Conservation (phyloP, 805 yeast genomes). For the Saturnispora halmiae region DNA sequence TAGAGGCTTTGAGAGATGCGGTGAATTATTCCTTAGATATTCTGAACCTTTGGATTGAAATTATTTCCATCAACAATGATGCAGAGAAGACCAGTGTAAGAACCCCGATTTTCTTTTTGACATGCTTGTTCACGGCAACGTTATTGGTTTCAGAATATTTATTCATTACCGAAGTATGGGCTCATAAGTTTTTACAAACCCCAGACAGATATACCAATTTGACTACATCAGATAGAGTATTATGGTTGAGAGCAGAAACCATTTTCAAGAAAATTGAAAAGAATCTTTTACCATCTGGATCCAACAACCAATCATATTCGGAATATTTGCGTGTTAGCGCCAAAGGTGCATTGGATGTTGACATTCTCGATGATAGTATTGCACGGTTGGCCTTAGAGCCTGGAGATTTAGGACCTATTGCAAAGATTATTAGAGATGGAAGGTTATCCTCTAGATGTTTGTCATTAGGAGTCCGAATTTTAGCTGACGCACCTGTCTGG, state of each 20-base stretch:
- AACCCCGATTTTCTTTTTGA: constrained; percentile 68
- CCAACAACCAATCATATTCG: constrained; percentile 44
- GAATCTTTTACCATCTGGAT: constrained; percentile 43
- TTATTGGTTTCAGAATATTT: constrained; percentile 57
- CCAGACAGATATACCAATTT: constrained; percentile 17
- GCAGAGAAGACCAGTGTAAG: constrained; percentile 59
- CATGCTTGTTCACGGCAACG: constrained; percentile 57
- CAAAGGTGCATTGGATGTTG: constrained; percentile 49
- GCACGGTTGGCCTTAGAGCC: constrained; percentile 41
- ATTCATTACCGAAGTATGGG: constrained; percentile 46
- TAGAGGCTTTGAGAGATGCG: constrained; percentile 58
- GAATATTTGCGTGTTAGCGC: constrained; percentile 52
- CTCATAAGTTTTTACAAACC: constrained; percentile 28
- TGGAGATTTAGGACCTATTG: constrained; percentile 36
- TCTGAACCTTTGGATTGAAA: constrained; percentile 62
- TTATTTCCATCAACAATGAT: constrained; percentile 55
- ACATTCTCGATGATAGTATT: constrained; percentile 38
- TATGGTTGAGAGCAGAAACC: constrained; percentile 58
- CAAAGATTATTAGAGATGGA: constrained; percentile 38
- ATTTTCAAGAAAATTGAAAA: constrained; percentile 53
- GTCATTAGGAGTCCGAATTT: constrained; percentile 62
- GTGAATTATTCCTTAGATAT: constrained; percentile 49
- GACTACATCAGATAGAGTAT: constrained; percentile 41
- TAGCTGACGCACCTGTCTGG: constrained; percentile 85
- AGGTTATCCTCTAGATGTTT: constrained; percentile 48